phyloP scores from a whole-genome alignment of 2,329 filamentous ascomycete genomes.

The Beauveria rudraprayagi region DNA sequence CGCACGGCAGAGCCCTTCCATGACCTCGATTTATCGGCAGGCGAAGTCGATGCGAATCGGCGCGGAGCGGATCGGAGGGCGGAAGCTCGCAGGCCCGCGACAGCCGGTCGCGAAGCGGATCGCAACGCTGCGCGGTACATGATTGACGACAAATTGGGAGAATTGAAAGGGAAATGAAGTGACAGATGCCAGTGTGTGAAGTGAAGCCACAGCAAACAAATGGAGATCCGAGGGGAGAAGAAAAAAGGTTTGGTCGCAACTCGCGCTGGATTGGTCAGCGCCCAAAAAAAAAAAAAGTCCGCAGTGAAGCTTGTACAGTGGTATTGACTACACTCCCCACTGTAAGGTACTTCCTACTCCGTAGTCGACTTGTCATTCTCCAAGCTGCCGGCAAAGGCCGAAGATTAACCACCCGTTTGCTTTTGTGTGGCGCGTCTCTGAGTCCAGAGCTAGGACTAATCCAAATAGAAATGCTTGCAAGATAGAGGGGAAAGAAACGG shows the following conservation, averaged over 20 bases:
- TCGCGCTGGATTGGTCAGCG: slow-evolving; percentile 12
- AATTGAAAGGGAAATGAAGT: background rate
- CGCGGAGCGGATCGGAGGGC: slow-evolving; percentile 33
- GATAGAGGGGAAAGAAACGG: background rate
- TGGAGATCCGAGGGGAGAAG: background rate
- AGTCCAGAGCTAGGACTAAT: slow-evolving; percentile 3
- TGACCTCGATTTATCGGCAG: slow-evolving; percentile 61
- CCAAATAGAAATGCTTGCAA: background rate
- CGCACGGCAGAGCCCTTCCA: slow-evolving; percentile 72
- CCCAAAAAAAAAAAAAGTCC: background rate
- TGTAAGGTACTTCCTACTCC: too few relatives aligned
- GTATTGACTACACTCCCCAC: background rate
- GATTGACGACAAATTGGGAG: slow-evolving; percentile 4
- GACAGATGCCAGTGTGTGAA: background rate
- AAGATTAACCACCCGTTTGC: slow-evolving; percentile 5
- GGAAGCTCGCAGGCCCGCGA: slow-evolving; percentile 33
- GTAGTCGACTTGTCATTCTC: too few relatives aligned
- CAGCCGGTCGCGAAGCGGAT: slow-evolving; percentile 37
- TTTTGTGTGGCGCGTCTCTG: background rate
- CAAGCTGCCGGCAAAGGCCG: background rate
- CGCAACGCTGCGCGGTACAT: slow-evolving; percentile 49
- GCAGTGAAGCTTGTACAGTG: background rate
- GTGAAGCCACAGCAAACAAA: slow-evolving; percentile 1
- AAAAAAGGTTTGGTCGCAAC: background rate
- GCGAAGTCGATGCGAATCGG: slow-evolving; percentile 41